A percentile compares a stretch with the other conserved stretches of the same genome.
These are phyloP conservation scores for Juglanconis sp. DNA, from an alignment of 2,329 filamentous ascomycete species.

Conservation along the genomic window DNA sequence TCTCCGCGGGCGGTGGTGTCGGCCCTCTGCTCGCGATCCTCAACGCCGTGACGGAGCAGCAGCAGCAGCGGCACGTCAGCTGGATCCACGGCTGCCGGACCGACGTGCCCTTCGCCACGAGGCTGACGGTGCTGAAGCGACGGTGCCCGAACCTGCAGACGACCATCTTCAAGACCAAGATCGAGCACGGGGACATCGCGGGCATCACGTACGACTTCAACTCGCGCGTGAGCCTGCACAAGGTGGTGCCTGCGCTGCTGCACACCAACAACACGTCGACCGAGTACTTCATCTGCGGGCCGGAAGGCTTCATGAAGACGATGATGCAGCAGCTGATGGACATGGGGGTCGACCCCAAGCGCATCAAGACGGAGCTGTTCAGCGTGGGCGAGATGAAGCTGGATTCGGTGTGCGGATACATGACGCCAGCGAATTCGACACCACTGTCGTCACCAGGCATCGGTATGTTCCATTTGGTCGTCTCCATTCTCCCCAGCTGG, in stretches of 20 bases:
- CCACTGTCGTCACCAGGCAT: conserved; percentile 17
- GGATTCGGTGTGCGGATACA: conserved; percentile 10
- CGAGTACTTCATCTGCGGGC: conserved; percentile 48
- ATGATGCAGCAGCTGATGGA: conserved; percentile 36
- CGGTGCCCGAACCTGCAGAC: conserved; percentile 28
- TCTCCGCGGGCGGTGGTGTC: conserved; percentile 55
- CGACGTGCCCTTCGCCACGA: conserved; percentile 47
- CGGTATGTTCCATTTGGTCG: conserved; percentile 2
- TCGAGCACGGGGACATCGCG: conserved; percentile 39
- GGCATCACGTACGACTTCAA: conserved; percentile 38
- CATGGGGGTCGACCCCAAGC: conserved; percentile 31
- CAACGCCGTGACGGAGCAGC: conserved; percentile 43
- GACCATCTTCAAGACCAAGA: conserved; percentile 44
- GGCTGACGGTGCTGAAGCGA: conserved; percentile 40
- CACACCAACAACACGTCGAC: conserved; percentile 36
- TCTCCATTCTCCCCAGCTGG: neutral
- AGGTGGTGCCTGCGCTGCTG: conserved; percentile 37
- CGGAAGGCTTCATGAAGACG: conserved; percentile 45
- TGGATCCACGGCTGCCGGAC: conserved; percentile 54
- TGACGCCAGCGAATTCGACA: conserved; percentile 5
- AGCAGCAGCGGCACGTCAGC: conserved; percentile 43
- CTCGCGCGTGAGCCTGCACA: conserved; percentile 38
- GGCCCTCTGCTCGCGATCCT: conserved; percentile 56
- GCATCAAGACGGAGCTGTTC: conserved; percentile 39
- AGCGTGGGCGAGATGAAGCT: conserved; percentile 33